Percentiles rank a stretch among this genome's conserved stretches.
These are phyloP conservation scores for Sonneratia alba DNA, from an alignment of 345 rosid species.

Conservation along the genomic window DNA sequence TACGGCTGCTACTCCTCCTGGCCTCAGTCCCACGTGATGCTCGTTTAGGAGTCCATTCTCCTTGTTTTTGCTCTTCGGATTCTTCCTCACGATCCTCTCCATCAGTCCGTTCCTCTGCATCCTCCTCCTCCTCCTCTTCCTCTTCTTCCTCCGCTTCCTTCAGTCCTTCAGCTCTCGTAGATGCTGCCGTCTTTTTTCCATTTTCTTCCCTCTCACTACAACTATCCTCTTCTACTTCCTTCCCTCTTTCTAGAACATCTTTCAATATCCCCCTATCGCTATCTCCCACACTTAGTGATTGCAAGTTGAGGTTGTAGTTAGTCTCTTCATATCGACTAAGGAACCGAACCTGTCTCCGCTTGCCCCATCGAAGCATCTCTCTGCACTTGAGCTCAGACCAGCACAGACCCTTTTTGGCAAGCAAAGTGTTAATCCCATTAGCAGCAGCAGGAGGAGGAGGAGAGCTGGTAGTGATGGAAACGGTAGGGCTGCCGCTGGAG, in stretches of 20 bases:
- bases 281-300: constrained; percentile 1
- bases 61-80: constrained; percentile 10
- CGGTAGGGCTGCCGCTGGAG: constrained; percentile 10
- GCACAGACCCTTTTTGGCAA: constrained; percentile 31
- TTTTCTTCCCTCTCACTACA: not conserved
- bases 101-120: constrained; percentile 5
- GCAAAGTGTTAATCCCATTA: constrained; percentile 11
- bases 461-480: not conserved
- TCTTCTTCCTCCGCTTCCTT: constrained; percentile 3
- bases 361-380: constrained; percentile 67
- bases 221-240: not conserved
- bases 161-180: constrained; percentile 4
- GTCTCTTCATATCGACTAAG: constrained; percentile 17
- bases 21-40: not conserved
- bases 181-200: constrained; percentile 4
- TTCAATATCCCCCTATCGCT: not conserved
- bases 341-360: constrained; percentile 49
- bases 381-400: constrained; percentile 39
- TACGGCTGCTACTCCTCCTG: constrained; percentile 11
- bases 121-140: constrained; percentile 10
- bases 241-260: constrained; percentile 2
- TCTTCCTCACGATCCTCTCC: constrained; percentile 17
- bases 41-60: constrained; percentile 14
- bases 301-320: not conserved
- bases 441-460: not conserved